These are phyloP conservation scores for Phycomyces nitens DNA, from an alignment of 192 early-diverging fungal species.

Conservation along the genomic window DNA sequence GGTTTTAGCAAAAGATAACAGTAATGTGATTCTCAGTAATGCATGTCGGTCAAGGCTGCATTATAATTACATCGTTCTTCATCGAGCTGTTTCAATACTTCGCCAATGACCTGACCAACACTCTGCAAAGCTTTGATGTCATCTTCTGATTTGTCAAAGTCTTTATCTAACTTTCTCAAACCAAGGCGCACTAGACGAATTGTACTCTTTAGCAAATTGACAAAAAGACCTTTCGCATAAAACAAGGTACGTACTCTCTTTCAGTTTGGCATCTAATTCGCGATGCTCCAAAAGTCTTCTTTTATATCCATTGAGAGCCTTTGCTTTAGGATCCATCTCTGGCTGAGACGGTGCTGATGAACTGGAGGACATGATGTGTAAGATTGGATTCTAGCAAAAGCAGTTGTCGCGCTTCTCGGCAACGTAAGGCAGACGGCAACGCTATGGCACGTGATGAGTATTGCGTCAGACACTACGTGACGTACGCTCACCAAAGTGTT, in stretches of 20 bases:
- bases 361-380: conserved; percentile 30
- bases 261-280: conserved; percentile 92
- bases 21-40: background rate
- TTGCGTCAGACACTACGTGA: background rate
- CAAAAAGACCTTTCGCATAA: background rate
- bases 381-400: background rate
- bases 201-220: conserved; percentile 7
- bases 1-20: background rate
- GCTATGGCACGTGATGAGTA: background rate
- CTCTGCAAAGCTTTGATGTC: conserved; percentile 97
- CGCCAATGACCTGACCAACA: conserved; percentile 98
- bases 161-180: conserved; percentile 81
- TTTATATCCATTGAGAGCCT: conserved; percentile 82
- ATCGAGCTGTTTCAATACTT: conserved; percentile 96
- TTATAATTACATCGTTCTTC: conserved; percentile 83
- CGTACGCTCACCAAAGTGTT: background rate
- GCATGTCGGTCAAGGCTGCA: background rate
- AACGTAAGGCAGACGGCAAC: background rate
- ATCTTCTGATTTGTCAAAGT: conserved; percentile 94
- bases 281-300: conserved; percentile 89
- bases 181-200: conserved; percentile 71
- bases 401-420: background rate
- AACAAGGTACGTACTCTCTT: conserved; percentile 67
- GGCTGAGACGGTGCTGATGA: conserved; percentile 22
- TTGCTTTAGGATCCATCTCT: conserved; percentile 63